These are phyloP conservation scores for Torrubiellomyces zombiae DNA, from an alignment of 2,329 filamentous ascomycete genomes.

Conservation along the genomic window DNA sequence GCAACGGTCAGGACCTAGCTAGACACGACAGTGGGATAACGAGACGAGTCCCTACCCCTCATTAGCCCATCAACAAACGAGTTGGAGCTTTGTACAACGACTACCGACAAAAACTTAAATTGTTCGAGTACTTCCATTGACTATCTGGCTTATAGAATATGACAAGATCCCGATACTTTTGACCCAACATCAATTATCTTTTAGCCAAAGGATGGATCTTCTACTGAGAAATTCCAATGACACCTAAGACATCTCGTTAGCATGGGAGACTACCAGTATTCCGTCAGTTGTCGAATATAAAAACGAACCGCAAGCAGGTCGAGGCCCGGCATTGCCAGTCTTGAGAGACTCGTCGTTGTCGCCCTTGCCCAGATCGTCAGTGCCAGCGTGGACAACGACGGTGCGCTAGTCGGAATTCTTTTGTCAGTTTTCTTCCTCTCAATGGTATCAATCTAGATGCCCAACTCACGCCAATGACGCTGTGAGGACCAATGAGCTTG, in stretches of 20 bases:
- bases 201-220: too few relatives aligned
- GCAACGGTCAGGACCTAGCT: too few relatives aligned
- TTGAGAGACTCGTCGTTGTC: constrained; percentile 90
- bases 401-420: constrained; percentile 68
- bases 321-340: constrained; percentile 87
- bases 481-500: constrained; percentile 93
- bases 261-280: not conserved
- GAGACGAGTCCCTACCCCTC: too few relatives aligned
- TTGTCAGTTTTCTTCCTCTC: not conserved
- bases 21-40: too few relatives aligned
- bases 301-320: constrained; percentile 79
- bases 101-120: too few relatives aligned
- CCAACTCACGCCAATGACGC: constrained; percentile 71
- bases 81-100: too few relatives aligned
- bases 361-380: constrained; percentile 91
- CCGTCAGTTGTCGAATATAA: constrained; percentile 5
- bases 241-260: constrained; percentile 32
- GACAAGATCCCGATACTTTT: too few relatives aligned
- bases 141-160: not conserved
- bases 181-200: too few relatives aligned
- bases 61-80: too few relatives aligned
- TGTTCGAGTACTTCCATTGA: too few relatives aligned
- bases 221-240: constrained; percentile 79
- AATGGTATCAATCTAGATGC: not conserved
- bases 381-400: constrained; percentile 85